A percentile compares a stretch with the other conserved stretches of the same genome.
phyloP scores from a whole-genome alignment of 306 rosid genomes.

The Purshia tridentata region DNA sequence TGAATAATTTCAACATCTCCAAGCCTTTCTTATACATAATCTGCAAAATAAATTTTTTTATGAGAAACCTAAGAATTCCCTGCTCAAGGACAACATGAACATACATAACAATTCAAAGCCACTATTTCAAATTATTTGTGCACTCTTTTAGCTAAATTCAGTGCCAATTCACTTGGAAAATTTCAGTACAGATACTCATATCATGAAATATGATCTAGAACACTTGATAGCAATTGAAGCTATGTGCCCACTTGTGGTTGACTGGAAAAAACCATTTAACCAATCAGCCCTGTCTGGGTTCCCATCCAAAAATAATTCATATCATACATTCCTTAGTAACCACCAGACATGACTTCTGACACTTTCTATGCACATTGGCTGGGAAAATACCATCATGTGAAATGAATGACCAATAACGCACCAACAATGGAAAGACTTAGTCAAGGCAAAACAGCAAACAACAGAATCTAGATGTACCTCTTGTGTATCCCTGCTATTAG shows the following conservation, averaged over 20 bases:
- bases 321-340: not conserved
- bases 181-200: not conserved
- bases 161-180: no score
- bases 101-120: not conserved
- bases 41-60: slow-evolving; percentile 50
- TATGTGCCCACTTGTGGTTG: not conserved
- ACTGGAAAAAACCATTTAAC: not conserved
- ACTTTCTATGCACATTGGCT: not conserved
- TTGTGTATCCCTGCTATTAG: slow-evolving; percentile 94
- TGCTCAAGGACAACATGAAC: not conserved
- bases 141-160: not conserved
- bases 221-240: not conserved
- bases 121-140: not conserved
- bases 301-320: not conserved
- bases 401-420: not conserved
- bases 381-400: not conserved
- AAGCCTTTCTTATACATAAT: slow-evolving; percentile 64
- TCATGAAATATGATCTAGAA: not conserved
- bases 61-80: not conserved
- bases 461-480: slow-evolving; percentile 51
- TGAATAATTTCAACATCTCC: slow-evolving; percentile 85
- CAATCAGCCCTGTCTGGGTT: not conserved
- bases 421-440: not conserved
- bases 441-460: slow-evolving; percentile 7
- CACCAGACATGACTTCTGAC: not conserved